Evolutionary conservation across 2,329 filamentous ascomycete genomes (phyloP), one percentile per base, ranked within the genome.

Genomic region (Cladophialophora immunda): DNA sequence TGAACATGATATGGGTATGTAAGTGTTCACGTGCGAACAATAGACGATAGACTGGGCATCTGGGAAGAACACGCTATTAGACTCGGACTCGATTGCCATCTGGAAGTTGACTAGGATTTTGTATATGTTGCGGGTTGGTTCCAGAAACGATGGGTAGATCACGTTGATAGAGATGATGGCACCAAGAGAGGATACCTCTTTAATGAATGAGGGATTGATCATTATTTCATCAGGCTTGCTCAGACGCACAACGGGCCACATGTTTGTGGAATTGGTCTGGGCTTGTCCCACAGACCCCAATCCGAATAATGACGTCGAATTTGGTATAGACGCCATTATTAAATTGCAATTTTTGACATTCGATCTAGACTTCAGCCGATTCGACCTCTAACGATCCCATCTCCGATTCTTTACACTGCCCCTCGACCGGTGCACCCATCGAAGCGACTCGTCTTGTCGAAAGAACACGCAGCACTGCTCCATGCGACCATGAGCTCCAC

Each of bases 11-110:
- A 50, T 15, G 45, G 45, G 11, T 25, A 15, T 15, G 45, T 25
- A 13, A 19, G 45, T 9, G 45, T 50, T 50, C 22, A 13, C 2
- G 19, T 6, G 17, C 13, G 41, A 22, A 47, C 19, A 3, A 27
- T 50, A 25, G 45, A 50, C 19, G 19, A 50, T 50, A 50, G 45
- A 50, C 45, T 50, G 45, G 45, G 22, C 45, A 25, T 50, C 3
- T 27, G 45, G 45, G 22, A 50, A 27, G 11, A 25, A 25, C 5
- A 9, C 1, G 8, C 6, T 25, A 50, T 25, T 25, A 50, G 45
- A 50, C 45, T 27, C 1, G 11, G 19, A 15, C 45, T 27, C 45
- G 22, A 27, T 25, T 50, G 22, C 4, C 22, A 50, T 50, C 6
- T 50, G 13, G n/a, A 50, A 50, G 6, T 45, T 50, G 45, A 50